These are phyloP conservation scores for Hypoxylon lienhwacheense DNA, from an alignment of 495 filamentous ascomycete genomes.

Conservation along the genomic window DNA sequence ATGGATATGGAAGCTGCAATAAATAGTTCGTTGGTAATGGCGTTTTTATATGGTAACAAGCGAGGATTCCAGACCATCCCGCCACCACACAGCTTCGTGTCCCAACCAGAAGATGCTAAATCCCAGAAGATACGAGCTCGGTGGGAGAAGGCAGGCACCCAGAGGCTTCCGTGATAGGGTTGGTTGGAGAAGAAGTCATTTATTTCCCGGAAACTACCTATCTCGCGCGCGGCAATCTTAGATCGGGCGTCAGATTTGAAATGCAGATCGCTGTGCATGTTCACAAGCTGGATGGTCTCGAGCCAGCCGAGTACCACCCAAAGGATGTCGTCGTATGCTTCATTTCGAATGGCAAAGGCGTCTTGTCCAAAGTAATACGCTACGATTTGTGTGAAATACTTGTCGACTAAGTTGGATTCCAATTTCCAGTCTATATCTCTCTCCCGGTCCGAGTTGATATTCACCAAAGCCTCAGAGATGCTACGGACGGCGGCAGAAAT, in stretches of 20 bases:
- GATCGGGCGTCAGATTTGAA: slow-evolving; percentile 15
- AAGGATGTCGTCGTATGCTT: slow-evolving; percentile 95
- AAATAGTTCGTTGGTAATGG: slow-evolving; percentile 92
- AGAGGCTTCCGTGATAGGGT: slow-evolving; percentile 75
- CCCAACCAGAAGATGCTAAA: slow-evolving; percentile 77
- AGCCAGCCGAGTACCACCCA: slow-evolving; percentile 97
- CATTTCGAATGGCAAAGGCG: slow-evolving; percentile 68
- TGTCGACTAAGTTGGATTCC: slow-evolving; percentile 74
- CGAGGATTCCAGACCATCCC: slow-evolving; percentile 93
- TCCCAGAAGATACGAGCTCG: slow-evolving; percentile 89
- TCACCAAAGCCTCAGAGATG: slow-evolving; percentile 52
- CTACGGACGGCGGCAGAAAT: slow-evolving; percentile 68
- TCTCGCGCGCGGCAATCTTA: not conserved
- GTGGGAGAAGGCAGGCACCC: slow-evolving; percentile 79
- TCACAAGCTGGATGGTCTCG: slow-evolving; percentile 75
- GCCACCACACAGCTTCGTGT: slow-evolving; percentile 76
- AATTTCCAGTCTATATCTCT: slow-evolving; percentile 44
- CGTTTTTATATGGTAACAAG: slow-evolving; percentile 89
- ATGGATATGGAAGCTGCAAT: slow-evolving; percentile 82
- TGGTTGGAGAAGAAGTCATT: slow-evolving; percentile 28
- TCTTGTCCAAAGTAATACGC: slow-evolving; percentile 89
- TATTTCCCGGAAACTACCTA: slow-evolving; percentile 9
- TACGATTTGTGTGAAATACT: slow-evolving; percentile 75
- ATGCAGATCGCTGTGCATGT: slow-evolving; percentile 52
- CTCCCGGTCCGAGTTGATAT: slow-evolving; percentile 18